Evolutionary conservation across 2,329 filamentous ascomycete genomes (phyloP).

Genomic region (Lasiodiplodia gonubiensis): DNA sequence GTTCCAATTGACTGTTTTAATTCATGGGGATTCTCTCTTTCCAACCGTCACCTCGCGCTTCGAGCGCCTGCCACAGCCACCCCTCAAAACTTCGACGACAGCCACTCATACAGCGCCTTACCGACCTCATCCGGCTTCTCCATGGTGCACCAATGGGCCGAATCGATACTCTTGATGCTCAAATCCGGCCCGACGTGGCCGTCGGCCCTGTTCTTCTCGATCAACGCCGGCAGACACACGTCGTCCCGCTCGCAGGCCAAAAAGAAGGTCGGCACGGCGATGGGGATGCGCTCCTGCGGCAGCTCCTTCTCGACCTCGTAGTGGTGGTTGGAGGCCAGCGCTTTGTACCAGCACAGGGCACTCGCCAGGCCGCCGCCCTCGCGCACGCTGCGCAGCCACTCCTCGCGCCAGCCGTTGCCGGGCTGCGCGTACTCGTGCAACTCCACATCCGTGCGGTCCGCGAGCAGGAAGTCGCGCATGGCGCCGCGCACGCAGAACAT

Average conservation of each 20-base stretch:
- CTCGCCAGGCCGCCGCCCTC: slow-evolving; percentile 41
- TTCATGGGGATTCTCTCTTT: too few relatives aligned
- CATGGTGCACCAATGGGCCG: slow-evolving; percentile 44
- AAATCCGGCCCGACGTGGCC: slow-evolving; percentile 40
- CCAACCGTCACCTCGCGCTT: too few relatives aligned
- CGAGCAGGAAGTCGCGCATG: slow-evolving; percentile 39
- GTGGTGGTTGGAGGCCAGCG: slow-evolving; percentile 37
- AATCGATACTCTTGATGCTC: slow-evolving; percentile 43
- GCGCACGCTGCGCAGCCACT: slow-evolving; percentile 45
- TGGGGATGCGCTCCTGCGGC: slow-evolving; percentile 33
- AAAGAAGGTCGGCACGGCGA: slow-evolving; percentile 47
- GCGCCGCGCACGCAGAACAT: slow-evolving; percentile 47
- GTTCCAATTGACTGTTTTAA: too few relatives aligned
- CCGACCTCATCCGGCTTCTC: slow-evolving; percentile 44
- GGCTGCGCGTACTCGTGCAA: slow-evolving; percentile 43
- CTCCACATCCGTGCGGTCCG: slow-evolving; percentile 16
- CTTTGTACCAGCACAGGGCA: slow-evolving; percentile 48
- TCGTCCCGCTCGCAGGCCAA: slow-evolving; percentile 43
- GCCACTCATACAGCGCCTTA: slow-evolving; percentile 33
- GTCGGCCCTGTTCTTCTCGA: slow-evolving; percentile 36
- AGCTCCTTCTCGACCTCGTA: slow-evolving; percentile 38
- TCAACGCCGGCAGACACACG: slow-evolving; percentile 43
- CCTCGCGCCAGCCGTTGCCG: slow-evolving; percentile 33
- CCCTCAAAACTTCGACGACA: slow-evolving; percentile 30
- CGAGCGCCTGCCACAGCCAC: too few relatives aligned